Conservation (phyloP, 169 alveolate species). For the Plasmodium berghei region DNA sequence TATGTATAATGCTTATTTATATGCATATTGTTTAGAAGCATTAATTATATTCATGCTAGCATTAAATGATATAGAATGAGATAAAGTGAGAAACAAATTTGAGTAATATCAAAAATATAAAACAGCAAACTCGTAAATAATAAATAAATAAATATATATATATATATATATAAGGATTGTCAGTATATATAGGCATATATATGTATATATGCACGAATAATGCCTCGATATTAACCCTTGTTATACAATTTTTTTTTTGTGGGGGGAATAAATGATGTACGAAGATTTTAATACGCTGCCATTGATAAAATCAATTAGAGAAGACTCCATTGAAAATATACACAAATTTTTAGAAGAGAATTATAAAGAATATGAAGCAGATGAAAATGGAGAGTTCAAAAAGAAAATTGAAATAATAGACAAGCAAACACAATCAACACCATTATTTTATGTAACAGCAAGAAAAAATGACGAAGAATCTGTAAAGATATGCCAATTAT, state of each 20-base stretch:
- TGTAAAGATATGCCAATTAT: conserved; percentile 85
- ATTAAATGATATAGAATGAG: too few relatives aligned
- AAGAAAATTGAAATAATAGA: conserved; percentile 77
- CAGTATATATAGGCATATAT: neutral
- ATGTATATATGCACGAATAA: neutral
- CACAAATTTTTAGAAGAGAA: conserved; percentile 44
- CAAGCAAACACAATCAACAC: conserved; percentile 85
- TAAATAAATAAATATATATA: neutral
- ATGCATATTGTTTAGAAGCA: too few relatives aligned
- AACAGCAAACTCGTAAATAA: neutral
- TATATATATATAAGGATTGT: neutral
- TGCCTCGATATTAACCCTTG: neutral
- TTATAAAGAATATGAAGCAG: conserved; percentile 59
- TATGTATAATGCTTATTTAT: too few relatives aligned
- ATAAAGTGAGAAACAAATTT: too few relatives aligned
- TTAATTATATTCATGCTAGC: too few relatives aligned
- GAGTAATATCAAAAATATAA: neutral
- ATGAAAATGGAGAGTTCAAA: conserved; percentile 46
- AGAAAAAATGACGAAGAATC: conserved; percentile 90
- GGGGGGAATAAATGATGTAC: conserved; percentile 36
- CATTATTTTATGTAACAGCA: conserved; percentile 90
- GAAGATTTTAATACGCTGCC: conserved; percentile 76
- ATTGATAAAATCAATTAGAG: conserved; percentile 65
- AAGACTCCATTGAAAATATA: conserved; percentile 54
- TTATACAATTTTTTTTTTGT: neutral